Evolutionary conservation across 108 stramenopile genomes (phyloP).

Genomic region (Nitzschia sp.): DNA sequence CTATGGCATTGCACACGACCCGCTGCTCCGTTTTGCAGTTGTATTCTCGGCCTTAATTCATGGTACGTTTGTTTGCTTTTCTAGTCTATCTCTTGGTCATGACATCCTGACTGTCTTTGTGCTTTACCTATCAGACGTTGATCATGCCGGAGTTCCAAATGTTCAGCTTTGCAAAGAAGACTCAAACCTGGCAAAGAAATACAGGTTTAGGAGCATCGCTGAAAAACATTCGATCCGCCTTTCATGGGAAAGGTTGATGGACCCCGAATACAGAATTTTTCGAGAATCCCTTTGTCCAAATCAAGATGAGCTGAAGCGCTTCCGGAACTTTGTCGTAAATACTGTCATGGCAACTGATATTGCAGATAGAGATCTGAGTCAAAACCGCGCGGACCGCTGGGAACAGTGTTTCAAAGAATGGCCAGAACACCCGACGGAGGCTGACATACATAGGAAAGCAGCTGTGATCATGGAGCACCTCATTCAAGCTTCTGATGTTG

Average conservation of each 20-base stretch:
- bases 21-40: conserved; percentile 46
- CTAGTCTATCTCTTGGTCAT: not conserved
- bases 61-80: not conserved
- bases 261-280: conserved; percentile 17
- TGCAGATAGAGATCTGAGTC: conserved; percentile 29
- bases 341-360: conserved; percentile 45
- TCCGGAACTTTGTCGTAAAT: conserved; percentile 36
- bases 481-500: conserved; percentile 47
- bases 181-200: conserved; percentile 38
- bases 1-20: conserved; percentile 61
- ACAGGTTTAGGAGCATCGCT: conserved; percentile 34
- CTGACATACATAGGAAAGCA: conserved; percentile 28
- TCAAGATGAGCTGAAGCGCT: conserved; percentile 23
- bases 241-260: conserved; percentile 41
- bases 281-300: conserved; percentile 23
- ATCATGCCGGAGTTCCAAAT: conserved; percentile 47
- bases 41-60: conserved; percentile 64
- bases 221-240: conserved; percentile 36
- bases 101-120: not conserved
- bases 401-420: conserved; percentile 23
- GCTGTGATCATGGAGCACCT: conserved; percentile 44
- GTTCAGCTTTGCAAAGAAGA: conserved; percentile 38
- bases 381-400: conserved; percentile 31
- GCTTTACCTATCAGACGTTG: conserved; percentile 61
- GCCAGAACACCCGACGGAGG: not conserved